Conservation (phyloP, 2,329 filamentous ascomycete species). For the Fusarium coffeatum region DNA sequence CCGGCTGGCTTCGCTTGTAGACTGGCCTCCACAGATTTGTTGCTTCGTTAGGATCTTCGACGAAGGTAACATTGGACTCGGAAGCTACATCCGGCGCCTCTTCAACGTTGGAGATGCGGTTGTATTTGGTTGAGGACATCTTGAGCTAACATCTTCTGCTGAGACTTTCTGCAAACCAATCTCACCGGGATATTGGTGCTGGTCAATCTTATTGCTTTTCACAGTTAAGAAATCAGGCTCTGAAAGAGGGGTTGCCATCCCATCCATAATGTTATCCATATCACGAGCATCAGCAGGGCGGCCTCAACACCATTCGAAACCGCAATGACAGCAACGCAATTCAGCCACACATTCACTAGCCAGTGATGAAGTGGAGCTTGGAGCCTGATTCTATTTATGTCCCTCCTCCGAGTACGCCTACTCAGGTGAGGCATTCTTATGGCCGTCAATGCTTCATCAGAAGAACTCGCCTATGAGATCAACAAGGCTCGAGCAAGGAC, state of each 20-base stretch:
- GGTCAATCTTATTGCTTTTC: too few species aligned
- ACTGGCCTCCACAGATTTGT: too few species aligned
- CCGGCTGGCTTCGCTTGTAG: too few species aligned
- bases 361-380: rapidly evolving
- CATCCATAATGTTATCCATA: too few species aligned
- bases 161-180: too few species aligned
- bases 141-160: too few species aligned
- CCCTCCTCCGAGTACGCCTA: not conserved
- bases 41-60: rapidly evolving
- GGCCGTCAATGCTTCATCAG: rapidly evolving
- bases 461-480: not conserved
- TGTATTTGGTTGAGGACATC: too few species aligned
- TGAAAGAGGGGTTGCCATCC: not conserved
- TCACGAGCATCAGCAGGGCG: not conserved
- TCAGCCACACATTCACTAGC: not conserved
- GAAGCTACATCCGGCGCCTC: too few species aligned
- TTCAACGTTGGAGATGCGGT: too few species aligned
- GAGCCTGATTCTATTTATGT: not conserved
- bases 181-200: too few species aligned
- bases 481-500: not conserved
- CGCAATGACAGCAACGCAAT: not conserved
- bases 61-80: too few species aligned
- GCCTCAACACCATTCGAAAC: not conserved
- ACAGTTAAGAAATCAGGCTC: not conserved
- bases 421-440: not conserved